phyloP scores from a whole-genome alignment of 2,329 filamentous ascomycete species.

The Cyanodermella asteris region DNA sequence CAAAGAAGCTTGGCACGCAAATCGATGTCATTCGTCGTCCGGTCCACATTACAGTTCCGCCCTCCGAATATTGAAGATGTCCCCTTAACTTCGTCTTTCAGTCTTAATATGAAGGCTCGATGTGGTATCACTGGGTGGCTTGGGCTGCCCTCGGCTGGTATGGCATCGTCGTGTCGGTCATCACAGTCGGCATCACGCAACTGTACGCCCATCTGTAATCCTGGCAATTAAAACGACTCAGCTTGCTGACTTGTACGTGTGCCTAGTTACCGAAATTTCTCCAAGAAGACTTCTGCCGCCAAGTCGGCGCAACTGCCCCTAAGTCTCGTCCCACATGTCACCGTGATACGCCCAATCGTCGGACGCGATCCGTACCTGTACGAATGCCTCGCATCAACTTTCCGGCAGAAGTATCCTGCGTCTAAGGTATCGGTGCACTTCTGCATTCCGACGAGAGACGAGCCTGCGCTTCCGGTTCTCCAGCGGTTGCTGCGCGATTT shows the following conservation, averaged over 20 bases:
- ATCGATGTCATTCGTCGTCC: no score
- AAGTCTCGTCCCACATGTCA: constrained; percentile 51
- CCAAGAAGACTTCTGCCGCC: constrained; percentile 21
- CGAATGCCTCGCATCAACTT: constrained; percentile 74
- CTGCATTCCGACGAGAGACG: constrained; percentile 52
- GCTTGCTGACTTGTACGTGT: constrained; percentile 9
- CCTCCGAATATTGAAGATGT: no score
- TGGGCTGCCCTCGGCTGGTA: no score
- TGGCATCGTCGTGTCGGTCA: no score
- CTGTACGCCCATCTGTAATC: constrained; percentile 1
- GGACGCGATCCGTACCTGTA: constrained; percentile 77
- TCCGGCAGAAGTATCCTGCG: constrained; percentile 58
- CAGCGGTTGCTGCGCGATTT: constrained; percentile 52
- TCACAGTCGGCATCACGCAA: no score
- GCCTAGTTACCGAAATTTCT: constrained; percentile 32
- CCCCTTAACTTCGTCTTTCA: no score
- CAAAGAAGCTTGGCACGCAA: no score
- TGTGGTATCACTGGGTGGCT: no score
- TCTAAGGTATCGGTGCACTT: constrained; percentile 60
- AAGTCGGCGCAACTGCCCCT: constrained; percentile 16
- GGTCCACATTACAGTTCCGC: no score
- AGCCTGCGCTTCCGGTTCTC: constrained; percentile 59
- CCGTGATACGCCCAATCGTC: constrained; percentile 81
- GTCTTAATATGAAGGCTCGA: no score
- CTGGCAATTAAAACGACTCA: no score